These are phyloP conservation scores for Phytophthora macrochlamydospora DNA, from an alignment of 352 stramenopile species.

Conservation along the genomic window DNA sequence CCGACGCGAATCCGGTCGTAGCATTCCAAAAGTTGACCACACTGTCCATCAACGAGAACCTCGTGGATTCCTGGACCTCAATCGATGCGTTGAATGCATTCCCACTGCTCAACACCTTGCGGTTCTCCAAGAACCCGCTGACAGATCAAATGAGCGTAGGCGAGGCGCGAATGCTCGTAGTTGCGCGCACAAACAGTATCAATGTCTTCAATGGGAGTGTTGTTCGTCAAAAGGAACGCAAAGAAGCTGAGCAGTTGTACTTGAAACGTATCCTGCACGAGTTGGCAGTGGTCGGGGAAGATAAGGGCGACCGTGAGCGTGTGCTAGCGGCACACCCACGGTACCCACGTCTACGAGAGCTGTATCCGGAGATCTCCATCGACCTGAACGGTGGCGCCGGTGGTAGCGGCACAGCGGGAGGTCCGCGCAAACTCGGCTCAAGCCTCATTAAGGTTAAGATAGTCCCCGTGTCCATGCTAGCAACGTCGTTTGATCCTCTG, in stretches of 20 bases:
- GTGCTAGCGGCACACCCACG: constrained; percentile 59
- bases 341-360: constrained; percentile 41
- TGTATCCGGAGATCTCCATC: constrained; percentile 60
- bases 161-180: constrained; percentile 70
- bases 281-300: constrained; percentile 43
- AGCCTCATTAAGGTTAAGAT: constrained; percentile 74
- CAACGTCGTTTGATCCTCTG: constrained; percentile 66
- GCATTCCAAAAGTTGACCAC: constrained; percentile 56
- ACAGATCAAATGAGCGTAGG: constrained; percentile 64
- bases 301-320: constrained; percentile 24
- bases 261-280: constrained; percentile 83
- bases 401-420: constrained; percentile 9
- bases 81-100: constrained; percentile 79
- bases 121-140: constrained; percentile 74
- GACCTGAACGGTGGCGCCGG: constrained; percentile 15
- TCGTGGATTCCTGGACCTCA: constrained; percentile 72
- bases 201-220: constrained; percentile 71
- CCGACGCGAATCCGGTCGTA: not conserved
- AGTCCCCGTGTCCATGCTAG: constrained; percentile 76
- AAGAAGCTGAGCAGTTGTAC: constrained; percentile 83
- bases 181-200: constrained; percentile 61
- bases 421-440: constrained; percentile 49
- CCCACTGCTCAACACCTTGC: constrained; percentile 55
- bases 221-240: constrained; percentile 63
- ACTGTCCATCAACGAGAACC: constrained; percentile 70